Evolutionary conservation across 2,329 filamentous ascomycete genomes (phyloP), one percentile per base, ranked within the genome.

Genomic region (Colletotrichum filicis): DNA sequence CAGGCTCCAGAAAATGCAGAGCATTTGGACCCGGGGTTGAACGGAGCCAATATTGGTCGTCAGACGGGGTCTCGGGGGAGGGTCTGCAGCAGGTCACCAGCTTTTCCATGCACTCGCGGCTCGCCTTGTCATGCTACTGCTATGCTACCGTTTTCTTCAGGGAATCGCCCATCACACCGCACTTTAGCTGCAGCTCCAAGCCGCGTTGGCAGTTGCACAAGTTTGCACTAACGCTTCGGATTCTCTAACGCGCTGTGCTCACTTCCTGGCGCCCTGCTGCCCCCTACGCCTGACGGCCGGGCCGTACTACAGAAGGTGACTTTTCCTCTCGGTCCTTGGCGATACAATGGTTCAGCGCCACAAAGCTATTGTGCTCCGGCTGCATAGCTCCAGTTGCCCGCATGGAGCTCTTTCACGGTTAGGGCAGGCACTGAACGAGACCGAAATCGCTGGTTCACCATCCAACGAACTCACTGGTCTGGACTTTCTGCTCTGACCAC

Each of bases 151-250:
- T 49, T 30, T 57, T 19, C 22, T 59, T 53, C 66, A 72, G 70
- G 70, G 59, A 72, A 37, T 46, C 58, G 32, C 66, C 59, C 66
- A 19, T 32, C 66, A 69, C 70, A 73, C 70, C 71, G 66, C 71
- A 73, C 58, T 67, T 67, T 71, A 66, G 56, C 30, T 74, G 61
- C 28, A 53, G 68, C 28, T 37, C 28, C 42, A 30, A 57, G 61
- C 55, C 46, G 67, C 49, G 26, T n/a, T 49, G 37, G 37, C 14
- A 42, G 16, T 37, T 68, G 49, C 68, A 68, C 57, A 68, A 63
- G 32, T 69, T 55, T 64, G 37, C 68, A 35, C 46, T 55, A 61
- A 14, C 37, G 71, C n/a, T 35, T 71, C 49, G 35, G 37, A 11
- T 60, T 16, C 30, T 65, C 67, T 16, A 22, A 56, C 55, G 22